These are phyloP conservation scores for Areca catechu DNA, from an alignment of 176 grass and related monocot species.

Conservation along the genomic window DNA sequence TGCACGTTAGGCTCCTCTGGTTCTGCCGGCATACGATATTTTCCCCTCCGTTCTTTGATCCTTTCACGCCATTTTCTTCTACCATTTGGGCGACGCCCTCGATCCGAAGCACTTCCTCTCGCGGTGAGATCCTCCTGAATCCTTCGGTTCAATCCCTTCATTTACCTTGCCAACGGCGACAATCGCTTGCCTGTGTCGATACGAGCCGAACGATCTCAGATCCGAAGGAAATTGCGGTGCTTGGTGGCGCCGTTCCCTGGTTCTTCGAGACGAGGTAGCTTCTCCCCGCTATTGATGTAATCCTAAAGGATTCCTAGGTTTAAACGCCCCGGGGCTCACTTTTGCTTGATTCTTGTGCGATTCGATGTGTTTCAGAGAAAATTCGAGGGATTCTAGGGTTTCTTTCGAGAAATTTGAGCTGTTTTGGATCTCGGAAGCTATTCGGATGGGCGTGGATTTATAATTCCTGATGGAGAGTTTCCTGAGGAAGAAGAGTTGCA, in stretches of 20 bases:
- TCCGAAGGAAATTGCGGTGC: not conserved
- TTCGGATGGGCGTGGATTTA: not conserved
- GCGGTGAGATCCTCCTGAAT: not conserved
- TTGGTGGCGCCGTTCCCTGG: constrained; percentile 3
- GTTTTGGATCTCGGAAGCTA: not conserved
- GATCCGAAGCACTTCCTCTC: not conserved
- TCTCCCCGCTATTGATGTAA: not conserved
- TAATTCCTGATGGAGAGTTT: no score
- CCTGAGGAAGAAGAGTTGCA: no score
- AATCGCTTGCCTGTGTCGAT: constrained; percentile 7
- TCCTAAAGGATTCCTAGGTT: no score
- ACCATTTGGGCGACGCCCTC: not conserved
- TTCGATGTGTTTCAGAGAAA: not conserved
- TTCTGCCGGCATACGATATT: no score
- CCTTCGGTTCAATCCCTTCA: constrained; percentile 1
- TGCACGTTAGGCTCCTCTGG: no score
- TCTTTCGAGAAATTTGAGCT: not conserved
- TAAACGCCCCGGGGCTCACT: no score
- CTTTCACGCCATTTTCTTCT: not conserved
- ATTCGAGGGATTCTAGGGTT: not conserved
- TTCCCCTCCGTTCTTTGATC: not conserved
- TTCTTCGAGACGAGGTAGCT: not conserved
- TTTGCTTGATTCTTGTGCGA: no score
- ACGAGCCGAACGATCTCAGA: constrained; percentile 3
- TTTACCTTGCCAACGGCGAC: not conserved